Evolutionary conservation across 2,329 filamentous ascomycete genomes (phyloP).

Genomic region (Pestalotiopsis sp.): DNA sequence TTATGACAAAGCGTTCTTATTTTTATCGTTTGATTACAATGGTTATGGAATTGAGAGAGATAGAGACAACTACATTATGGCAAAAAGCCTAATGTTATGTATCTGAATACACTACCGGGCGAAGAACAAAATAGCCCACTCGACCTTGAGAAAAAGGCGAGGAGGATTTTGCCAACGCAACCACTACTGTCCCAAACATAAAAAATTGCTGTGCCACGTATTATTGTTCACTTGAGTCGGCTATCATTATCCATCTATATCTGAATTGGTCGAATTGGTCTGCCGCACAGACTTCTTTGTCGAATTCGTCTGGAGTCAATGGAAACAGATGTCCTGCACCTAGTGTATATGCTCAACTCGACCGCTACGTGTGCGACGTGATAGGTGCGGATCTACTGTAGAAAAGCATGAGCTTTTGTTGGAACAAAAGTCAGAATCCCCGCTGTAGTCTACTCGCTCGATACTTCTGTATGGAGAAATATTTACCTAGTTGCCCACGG

Average conservation of each 20-base stretch:
- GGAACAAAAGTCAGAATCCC: not conserved
- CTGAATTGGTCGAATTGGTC: too few relatives aligned
- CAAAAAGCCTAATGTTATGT: not conserved
- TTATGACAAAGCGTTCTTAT: slow-evolving; percentile 4
- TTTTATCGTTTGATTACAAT: not conserved
- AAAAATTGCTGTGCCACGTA: too few relatives aligned
- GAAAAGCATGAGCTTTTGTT: not conserved
- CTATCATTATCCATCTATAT: too few relatives aligned
- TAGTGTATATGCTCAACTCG: not conserved
- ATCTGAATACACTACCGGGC: not conserved
- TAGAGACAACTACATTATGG: not conserved
- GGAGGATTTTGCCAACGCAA: too few relatives aligned
- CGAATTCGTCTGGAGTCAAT: too few relatives aligned
- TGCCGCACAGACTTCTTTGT: too few relatives aligned
- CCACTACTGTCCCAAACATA: too few relatives aligned
- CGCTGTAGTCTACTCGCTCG: not conserved
- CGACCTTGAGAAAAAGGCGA: too few relatives aligned
- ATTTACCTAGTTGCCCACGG: not conserved
- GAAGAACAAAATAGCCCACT: not conserved
- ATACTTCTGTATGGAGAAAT: not conserved
- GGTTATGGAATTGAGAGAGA: not conserved
- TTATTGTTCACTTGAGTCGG: too few relatives aligned
- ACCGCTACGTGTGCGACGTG: not conserved
- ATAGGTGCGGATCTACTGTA: not conserved
- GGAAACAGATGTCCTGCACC: not conserved